Evolutionary conservation across 768 basidiomycete genomes (phyloP), one percentile per base, ranked within the genome.

Genomic region (Psilocybe cubensis): DNA sequence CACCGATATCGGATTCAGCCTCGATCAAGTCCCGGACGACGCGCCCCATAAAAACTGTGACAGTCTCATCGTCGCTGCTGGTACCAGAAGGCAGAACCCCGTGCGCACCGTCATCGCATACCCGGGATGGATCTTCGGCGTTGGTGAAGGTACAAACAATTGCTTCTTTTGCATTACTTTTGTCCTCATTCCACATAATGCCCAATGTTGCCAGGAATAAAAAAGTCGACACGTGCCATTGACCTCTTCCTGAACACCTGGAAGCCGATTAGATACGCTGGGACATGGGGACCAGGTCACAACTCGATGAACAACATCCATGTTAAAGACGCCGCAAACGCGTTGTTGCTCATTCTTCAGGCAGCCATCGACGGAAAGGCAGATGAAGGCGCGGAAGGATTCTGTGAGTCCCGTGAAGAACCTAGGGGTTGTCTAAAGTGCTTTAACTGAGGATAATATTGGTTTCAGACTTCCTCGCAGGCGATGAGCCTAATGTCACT

Each of bases 51-150:
- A 65, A n/a, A 51, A 65, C 11, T 64, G 63, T 10, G 70, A 71
- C 43, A 58, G 41, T 20, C 58, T 63, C 66, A 76, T 81, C 44
- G 64, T 75, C 6, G 75, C 70, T 52, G 79, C 78, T 12, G 79
- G 76, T 4, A 73, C 68, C 8, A 72, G 74, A 8, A 72, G 68
- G 27, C 70, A 76, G 57, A 73, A 72, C 49, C 74, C 74, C 12
- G 63, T 82, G 23, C 75, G 79, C 31, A 80, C 80, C 3, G 75
- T 79, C 42, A 76, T 80, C 48, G 65, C 75, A 28, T 75, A 67
- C 46, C 79, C 79, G 10, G 72, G 63, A 21, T 71, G 76, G 71
- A 75, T 81, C 1, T 81, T 78, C 58, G 77, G 79, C 2, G 57
- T 78, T 12, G 75, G 79, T 14, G 65, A 76, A 68, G 77, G 76